Conservation (phyloP, 1,284 basidiomycete genomes). For the Sporisorium scitamineum region DNA sequence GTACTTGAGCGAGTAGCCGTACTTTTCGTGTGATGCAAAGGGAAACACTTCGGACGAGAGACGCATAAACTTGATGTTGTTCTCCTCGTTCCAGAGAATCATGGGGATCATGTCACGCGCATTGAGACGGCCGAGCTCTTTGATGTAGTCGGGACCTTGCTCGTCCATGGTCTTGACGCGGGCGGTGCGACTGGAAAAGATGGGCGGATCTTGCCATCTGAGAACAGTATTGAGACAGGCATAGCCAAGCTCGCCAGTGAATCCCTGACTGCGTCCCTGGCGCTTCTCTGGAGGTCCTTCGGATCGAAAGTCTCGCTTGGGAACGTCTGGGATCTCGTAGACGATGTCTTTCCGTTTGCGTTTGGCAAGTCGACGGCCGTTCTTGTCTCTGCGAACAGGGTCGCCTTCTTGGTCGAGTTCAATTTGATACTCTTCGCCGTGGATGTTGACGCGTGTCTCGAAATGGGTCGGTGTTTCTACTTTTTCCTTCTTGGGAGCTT, state of each 20-base stretch:
- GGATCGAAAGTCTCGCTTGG: constrained; percentile 50
- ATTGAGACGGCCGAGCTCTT: constrained; percentile 82
- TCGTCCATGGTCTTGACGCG: constrained; percentile 83
- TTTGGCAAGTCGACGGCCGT: constrained; percentile 71
- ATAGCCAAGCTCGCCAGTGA: constrained; percentile 72
- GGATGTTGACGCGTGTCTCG: constrained; percentile 41
- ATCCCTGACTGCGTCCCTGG: constrained; percentile 45
- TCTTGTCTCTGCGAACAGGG: constrained; percentile 69
- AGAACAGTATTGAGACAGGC: constrained; percentile 87
- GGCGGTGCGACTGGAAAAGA: constrained; percentile 82
- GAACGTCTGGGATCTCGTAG: constrained; percentile 77
- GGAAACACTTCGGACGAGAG: constrained; percentile 81
- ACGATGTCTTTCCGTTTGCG: constrained; percentile 74
- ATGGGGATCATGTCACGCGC: constrained; percentile 76
- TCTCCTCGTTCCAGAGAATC: constrained; percentile 72
- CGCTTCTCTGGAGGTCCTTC: constrained; percentile 49
- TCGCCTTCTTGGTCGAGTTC: constrained; percentile 57
- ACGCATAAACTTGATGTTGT: constrained; percentile 66
- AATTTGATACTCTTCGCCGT: constrained; percentile 46
- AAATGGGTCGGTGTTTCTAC: constrained; percentile 38
- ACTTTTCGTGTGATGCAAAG: constrained; percentile 82
- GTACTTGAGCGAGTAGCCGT: constrained; percentile 83
- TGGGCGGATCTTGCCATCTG: constrained; percentile 77
- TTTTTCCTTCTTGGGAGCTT: constrained; percentile 36
- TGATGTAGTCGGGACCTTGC: constrained; percentile 82